Base-by-base conservation (phyloP, 2,329 filamentous ascomycete genomes). In the Apiospora koreana region DNA sequence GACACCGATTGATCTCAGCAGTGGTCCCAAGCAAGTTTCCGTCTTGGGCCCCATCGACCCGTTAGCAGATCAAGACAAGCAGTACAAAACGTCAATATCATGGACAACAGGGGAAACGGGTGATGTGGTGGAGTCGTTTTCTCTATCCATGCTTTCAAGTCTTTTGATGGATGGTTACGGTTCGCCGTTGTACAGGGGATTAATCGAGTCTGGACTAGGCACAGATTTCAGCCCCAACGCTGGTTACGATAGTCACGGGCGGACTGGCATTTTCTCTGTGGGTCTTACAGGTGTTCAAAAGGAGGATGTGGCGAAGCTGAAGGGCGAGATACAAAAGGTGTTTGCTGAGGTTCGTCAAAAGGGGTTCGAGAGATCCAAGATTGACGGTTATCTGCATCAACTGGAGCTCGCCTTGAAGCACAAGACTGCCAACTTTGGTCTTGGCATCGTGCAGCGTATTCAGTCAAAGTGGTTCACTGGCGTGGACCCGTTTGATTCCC, bases 401-500 rank as follows among this genome's bases (percentile, higher is more conserved):
- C 83, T 98, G 4, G 96, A 99, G 79, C 87, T 99, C n/a, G 88
- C 91, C 0, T 83, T 98, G 66, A 98, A 98, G 83, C 94, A 99
- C 83, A 98, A 98, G 85, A 98, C 94, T 0, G 94, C 96, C 69
- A 94, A 93, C 77, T 99, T 99, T 78, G 96, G 96, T 18, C 94
- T 98, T 86, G 91, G 92, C 23, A 88, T 98, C 68, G 89, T 99
- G 81, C 94, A 97, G 75, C 90, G 95, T 54, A 86, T 98, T 9
- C 93, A 97, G 78, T 92, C 94, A 1, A 92, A 93, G 71, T 99
- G 96, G 96, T 98, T 99, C 82, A 97, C 96, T 70, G 96, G 95
- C 6, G 91, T 94, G 3, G 94, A 98, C 79, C 95, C 96, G 0
- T 97, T 98, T 81, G 91, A 97, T 74, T 91, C 94, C 16, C 85